A percentile compares a stretch with the other conserved stretches of the same genome.
Evolutionary conservation across 208 protist genomes (phyloP).

Genomic region (Acanthamoeba rhysodes): DNA sequence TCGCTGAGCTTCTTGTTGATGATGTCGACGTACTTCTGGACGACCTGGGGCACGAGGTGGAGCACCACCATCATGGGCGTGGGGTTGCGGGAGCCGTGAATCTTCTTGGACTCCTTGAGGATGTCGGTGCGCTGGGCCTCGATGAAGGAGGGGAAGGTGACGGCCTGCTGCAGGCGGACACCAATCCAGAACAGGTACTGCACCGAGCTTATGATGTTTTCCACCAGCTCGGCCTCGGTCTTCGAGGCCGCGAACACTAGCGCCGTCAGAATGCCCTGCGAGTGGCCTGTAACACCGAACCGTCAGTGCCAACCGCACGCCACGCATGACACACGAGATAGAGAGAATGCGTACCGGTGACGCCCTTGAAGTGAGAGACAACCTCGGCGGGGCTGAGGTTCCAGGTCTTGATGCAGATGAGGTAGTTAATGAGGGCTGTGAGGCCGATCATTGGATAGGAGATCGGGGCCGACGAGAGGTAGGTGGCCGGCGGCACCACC

Average conservation of each 20-base stretch:
- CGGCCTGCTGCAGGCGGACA: constrained; percentile 78
- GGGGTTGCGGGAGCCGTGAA: constrained; percentile 84
- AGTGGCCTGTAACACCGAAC: constrained; percentile 77
- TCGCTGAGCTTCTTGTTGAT: constrained; percentile 84
- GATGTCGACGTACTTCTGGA: constrained; percentile 80
- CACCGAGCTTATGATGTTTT: constrained; percentile 78
- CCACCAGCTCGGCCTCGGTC: constrained; percentile 81
- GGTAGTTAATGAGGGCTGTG: constrained; percentile 87
- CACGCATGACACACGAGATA: background rate
- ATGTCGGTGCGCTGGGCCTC: constrained; percentile 73
- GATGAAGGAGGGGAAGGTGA: constrained; percentile 78
- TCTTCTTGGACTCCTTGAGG: constrained; percentile 81
- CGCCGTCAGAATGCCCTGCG: constrained; percentile 88
- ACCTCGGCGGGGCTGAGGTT: constrained; percentile 80
- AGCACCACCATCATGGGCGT: constrained; percentile 85
- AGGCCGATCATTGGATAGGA: constrained; percentile 87
- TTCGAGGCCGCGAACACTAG: constrained; percentile 80
- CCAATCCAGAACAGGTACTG: constrained; percentile 88
- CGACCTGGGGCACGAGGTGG: constrained; percentile 73
- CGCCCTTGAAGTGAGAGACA: constrained; percentile 76
- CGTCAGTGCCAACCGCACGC: background rate
- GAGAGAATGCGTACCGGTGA: constrained; percentile 45
- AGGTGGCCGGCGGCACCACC: constrained; percentile 58
- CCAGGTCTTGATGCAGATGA: constrained; percentile 78
- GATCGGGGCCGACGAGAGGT: constrained; percentile 85